Base-by-base conservation (phyloP, 2,329 filamentous ascomycete species). In the Fusarium virguliforme region DNA sequence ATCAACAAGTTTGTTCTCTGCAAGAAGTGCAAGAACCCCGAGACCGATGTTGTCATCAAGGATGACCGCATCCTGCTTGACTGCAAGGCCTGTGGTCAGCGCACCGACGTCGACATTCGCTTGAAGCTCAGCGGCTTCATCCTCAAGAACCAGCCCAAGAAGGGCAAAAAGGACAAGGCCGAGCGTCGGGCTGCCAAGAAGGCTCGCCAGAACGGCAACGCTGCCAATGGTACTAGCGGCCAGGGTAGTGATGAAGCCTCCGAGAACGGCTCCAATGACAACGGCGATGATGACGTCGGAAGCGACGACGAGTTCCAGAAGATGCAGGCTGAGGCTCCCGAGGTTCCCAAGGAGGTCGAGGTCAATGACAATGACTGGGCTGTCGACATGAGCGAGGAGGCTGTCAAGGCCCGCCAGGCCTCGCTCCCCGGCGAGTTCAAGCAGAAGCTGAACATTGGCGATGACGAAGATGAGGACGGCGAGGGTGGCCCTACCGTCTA, bases 1-100 rank as follows among this genome's bases (percentile, higher is more conserved):
- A 99, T 99, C 85, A 89, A 91, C 87, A 97, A 94, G 86, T 99
- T 98, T 76, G 96, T 99, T 78, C 94, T 99, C 72, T 99, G 96
- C 93, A 97, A 97, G 87, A 95, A 97, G 83, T 99, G 96, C 92
- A 97, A 97, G 90, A 99, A 99, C 83, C 96, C 96, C 37, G 96
- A 99, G 88, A 99, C 96, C 74, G 95, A 97, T 74, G 92, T 98
- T 79, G 90, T 92, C 79, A 94, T 98, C 88, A 98, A 97, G 85
- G 95, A 98, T 78, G 94, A 92, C 61, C 90, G 89, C 80, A 98
- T 99, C 82, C 84, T 94, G 70, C 91, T 98, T 75, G 96, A 99
- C 85, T 99, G 96, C 92, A 99, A 99, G 86, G 96, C 96, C 70
- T 99, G 96, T 80, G 96, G 96, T 80, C 93, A 97, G 84, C 94